Percentiles rank a stretch among this genome's conserved stretches.
These are phyloP conservation scores for Saccharomyces kudriavzevii DNA, from an alignment of 805 yeast species.

Conservation along the genomic window DNA sequence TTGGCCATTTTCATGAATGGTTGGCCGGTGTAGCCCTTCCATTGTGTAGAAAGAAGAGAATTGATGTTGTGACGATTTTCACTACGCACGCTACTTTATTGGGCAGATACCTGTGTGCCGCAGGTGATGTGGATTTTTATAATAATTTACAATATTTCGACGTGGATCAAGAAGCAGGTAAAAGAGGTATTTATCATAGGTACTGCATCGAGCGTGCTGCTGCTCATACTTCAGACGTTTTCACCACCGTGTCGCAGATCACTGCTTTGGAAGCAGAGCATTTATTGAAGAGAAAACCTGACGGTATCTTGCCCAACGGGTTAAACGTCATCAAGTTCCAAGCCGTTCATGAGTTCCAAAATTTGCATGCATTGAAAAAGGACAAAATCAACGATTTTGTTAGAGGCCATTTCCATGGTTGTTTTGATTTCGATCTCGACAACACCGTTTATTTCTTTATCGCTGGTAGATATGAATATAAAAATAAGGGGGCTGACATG, in stretches of 20 bases:
- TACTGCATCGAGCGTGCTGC: slow-evolving; percentile 96
- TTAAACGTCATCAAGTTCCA: slow-evolving; percentile 90
- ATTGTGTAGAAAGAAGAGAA: slow-evolving; percentile 78
- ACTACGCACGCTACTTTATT: slow-evolving; percentile 95
- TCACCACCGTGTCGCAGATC: slow-evolving; percentile 93
- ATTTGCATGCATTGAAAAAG: slow-evolving; percentile 85
- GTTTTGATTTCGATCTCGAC: slow-evolving; percentile 87
- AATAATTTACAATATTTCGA: slow-evolving; percentile 83
- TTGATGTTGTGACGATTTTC: slow-evolving; percentile 90
- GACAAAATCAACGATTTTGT: slow-evolving; percentile 89
- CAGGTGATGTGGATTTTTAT: slow-evolving; percentile 92
- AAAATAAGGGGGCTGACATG: slow-evolving; percentile 95
- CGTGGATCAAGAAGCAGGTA: slow-evolving; percentile 97
- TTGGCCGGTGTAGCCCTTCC: slow-evolving; percentile 95
- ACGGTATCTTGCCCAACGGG: slow-evolving; percentile 96
- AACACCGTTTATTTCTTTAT: slow-evolving; percentile 91
- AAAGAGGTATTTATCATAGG: slow-evolving; percentile 93
- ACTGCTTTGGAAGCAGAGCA: slow-evolving; percentile 94
- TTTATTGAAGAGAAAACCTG: slow-evolving; percentile 88
- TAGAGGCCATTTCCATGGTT: slow-evolving; percentile 95
- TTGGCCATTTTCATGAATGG: slow-evolving; percentile 97
- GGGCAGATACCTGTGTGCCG: slow-evolving; percentile 94
- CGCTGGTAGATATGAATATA: slow-evolving; percentile 94
- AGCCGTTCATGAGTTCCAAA: slow-evolving; percentile 97
- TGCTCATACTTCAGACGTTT: slow-evolving; percentile 91